These are phyloP conservation scores for Penstemon eatonii DNA, from an alignment of 257 asterid genomes.

Conservation along the genomic window DNA sequence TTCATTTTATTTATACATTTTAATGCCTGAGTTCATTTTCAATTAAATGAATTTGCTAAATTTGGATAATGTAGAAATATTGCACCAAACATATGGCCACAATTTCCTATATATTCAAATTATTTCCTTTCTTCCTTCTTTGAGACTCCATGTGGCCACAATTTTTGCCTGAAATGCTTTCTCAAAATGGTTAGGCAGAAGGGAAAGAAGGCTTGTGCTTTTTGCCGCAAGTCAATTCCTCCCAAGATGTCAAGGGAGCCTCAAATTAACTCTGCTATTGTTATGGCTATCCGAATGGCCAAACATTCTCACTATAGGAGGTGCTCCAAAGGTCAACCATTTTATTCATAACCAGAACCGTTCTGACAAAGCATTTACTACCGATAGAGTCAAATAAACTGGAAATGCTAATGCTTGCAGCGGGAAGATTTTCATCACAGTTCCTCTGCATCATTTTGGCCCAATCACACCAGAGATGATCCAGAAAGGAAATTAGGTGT, in stretches of 20 bases:
- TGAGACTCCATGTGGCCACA: constrained; percentile 98
- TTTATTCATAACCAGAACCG: constrained; percentile 77
- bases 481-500: constrained; percentile 69
- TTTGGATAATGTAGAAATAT: too few species aligned
- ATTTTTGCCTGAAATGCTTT: constrained; percentile 88
- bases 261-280: constrained; percentile 80
- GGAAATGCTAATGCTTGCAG: constrained; percentile 97
- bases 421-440: constrained; percentile 85
- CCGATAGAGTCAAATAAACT: constrained; percentile 72
- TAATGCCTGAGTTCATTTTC: too few species aligned
- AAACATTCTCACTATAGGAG: constrained; percentile 50
- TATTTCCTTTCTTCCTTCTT: constrained; percentile 24
- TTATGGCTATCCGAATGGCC: constrained; percentile 77
- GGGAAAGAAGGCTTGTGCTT: constrained; percentile 65
- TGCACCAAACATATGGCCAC: too few species aligned
- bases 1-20: too few species aligned
- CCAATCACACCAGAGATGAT: constrained; percentile 79
- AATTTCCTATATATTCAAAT: background rate
- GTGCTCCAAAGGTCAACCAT: constrained; percentile 51
- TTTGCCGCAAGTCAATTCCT: constrained; percentile 70
- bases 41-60: too few species aligned
- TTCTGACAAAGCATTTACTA: constrained; percentile 89
- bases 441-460: constrained; percentile 79
- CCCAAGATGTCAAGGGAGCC: constrained; percentile 78
- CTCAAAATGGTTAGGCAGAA: constrained; percentile 65